phyloP scores from a whole-genome alignment of 345 rosid species.

The Hevea brasiliensis region DNA sequence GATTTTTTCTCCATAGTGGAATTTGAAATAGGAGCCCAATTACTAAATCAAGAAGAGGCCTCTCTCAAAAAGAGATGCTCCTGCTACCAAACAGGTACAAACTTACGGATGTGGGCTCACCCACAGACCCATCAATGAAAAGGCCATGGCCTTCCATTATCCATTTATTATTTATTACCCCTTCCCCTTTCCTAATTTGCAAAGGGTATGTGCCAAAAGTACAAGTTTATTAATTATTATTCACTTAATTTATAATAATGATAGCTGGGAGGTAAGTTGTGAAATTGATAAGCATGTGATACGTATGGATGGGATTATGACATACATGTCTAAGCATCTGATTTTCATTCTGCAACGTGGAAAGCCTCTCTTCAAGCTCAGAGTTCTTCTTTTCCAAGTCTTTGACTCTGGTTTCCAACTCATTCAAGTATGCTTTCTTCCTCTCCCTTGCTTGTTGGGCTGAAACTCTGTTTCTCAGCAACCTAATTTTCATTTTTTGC shows the following conservation, averaged over 20 bases:
- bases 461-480: slow-evolving; percentile 98
- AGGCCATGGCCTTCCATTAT: slow-evolving; percentile 15
- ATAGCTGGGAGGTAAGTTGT: neutral
- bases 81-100: too few species aligned
- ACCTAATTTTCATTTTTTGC: slow-evolving; percentile 41
- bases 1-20: too few species aligned
- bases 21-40: too few species aligned
- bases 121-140: slow-evolving; percentile 19
- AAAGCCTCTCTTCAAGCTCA: slow-evolving; percentile 83
- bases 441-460: slow-evolving; percentile 99
- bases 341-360: slow-evolving; percentile 93
- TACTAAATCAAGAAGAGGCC: too few species aligned
- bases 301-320: neutral
- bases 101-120: slow-evolving; percentile 24
- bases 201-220: neutral
- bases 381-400: slow-evolving; percentile 90
- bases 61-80: too few species aligned
- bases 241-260: neutral
- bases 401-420: slow-evolving; percentile 73
- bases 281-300: neutral
- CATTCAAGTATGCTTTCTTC: slow-evolving; percentile 86
- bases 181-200: neutral
- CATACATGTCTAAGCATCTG: slow-evolving; percentile 97
- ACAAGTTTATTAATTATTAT: neutral
- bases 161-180: neutral